These are phyloP conservation scores for Candida smagusa DNA, from an alignment of 1,139 yeast species.

Conservation along the genomic window DNA sequence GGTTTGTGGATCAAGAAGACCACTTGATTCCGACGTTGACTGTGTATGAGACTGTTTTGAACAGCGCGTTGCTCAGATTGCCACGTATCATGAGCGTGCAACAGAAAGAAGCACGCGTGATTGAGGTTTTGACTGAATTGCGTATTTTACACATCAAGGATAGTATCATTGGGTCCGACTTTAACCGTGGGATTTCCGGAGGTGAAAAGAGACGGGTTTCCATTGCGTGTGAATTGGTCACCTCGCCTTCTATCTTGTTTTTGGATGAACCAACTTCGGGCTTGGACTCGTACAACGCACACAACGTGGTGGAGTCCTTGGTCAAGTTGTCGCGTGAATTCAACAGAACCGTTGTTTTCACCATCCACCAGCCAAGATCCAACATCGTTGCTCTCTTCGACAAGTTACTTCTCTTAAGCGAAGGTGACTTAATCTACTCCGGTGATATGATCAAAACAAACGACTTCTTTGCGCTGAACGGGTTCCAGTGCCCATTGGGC, in stretches of 20 bases:
- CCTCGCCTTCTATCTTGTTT: constrained; percentile 77
- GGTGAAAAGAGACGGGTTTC: constrained; percentile 89
- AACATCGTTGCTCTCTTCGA: constrained; percentile 91
- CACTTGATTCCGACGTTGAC: constrained; percentile 87
- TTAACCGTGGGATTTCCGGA: constrained; percentile 90
- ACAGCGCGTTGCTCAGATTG: constrained; percentile 82
- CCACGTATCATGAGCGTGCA: constrained; percentile 74
- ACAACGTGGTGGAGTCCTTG: constrained; percentile 81
- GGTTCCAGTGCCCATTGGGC: constrained; percentile 82
- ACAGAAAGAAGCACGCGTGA: constrained; percentile 74
- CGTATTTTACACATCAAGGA: constrained; percentile 83
- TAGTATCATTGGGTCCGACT: constrained; percentile 82
- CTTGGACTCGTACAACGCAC: constrained; percentile 88
- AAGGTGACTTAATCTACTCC: constrained; percentile 82
- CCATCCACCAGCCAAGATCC: constrained; percentile 97
- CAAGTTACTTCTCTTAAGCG: constrained; percentile 72
- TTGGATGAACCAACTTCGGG: constrained; percentile 95
- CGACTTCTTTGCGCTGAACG: constrained; percentile 71
- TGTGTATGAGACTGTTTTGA: constrained; percentile 90
- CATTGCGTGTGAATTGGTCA: constrained; percentile 85
- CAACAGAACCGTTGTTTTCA: constrained; percentile 82
- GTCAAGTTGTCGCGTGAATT: constrained; percentile 77
- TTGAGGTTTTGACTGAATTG: constrained; percentile 80
- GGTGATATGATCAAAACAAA: constrained; percentile 74
- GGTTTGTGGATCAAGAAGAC: constrained; percentile 98